Conservation (phyloP, 2,329 filamentous ascomycete species). For the Clathrospora elynae region DNA sequence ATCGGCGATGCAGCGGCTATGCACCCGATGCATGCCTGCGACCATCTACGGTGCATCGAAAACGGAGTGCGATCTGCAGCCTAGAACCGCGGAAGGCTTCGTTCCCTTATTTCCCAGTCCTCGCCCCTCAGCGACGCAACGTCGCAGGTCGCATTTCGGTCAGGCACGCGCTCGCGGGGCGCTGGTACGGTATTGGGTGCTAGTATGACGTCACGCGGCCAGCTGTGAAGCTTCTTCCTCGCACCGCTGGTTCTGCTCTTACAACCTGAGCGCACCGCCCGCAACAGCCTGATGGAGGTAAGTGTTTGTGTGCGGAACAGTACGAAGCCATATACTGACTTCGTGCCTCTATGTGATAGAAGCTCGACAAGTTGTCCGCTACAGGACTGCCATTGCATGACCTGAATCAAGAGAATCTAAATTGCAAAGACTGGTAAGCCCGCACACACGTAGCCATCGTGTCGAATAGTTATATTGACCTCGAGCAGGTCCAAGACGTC, state of each 20-base stretch:
- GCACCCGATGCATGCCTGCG: slow-evolving; percentile 10
- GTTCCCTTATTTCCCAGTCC: slow-evolving; percentile 1
- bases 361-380: slow-evolving; percentile 40
- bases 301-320: too few relatives aligned
- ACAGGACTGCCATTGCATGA: slow-evolving; percentile 40
- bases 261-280: slow-evolving; percentile 5
- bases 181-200: slow-evolving; percentile 1
- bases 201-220: slow-evolving; percentile 17
- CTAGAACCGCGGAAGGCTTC: slow-evolving; percentile 11
- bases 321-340: too few relatives aligned
- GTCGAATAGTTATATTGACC: too few relatives aligned
- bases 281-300: slow-evolving; percentile 15
- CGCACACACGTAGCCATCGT: not conserved
- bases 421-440: slow-evolving; percentile 37
- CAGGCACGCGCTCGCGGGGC: slow-evolving; percentile 8
- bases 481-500: slow-evolving; percentile 33
- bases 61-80: slow-evolving; percentile 10
- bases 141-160: slow-evolving; percentile 2
- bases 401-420: slow-evolving; percentile 36
- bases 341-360: too few relatives aligned
- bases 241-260: slow-evolving; percentile 7
- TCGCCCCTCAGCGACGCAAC: slow-evolving; percentile 4
- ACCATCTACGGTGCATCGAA: slow-evolving; percentile 2
- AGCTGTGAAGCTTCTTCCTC: slow-evolving; percentile 8
- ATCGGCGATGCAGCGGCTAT: slow-evolving; percentile 13